A percentile compares a stretch with the other conserved stretches of the same genome.
Conservation (phyloP, 176 grass and related monocot species). For the Coix lacrymajobi region DNA sequence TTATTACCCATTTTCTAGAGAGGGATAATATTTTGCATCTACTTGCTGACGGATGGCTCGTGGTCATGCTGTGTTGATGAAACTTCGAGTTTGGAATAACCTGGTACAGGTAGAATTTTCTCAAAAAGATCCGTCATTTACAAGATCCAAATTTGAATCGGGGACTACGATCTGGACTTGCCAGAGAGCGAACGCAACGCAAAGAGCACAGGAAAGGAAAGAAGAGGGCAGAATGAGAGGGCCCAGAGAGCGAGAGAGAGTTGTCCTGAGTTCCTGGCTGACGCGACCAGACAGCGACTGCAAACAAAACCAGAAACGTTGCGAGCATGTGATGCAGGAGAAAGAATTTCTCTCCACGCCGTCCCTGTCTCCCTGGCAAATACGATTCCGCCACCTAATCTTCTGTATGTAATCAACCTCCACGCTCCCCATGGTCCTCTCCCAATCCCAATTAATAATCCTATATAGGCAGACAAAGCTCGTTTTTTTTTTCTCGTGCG, state of each 20-base stretch:
- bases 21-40: too few relatives aligned
- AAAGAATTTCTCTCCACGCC: background rate
- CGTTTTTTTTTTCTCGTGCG: background rate
- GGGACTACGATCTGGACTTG: background rate
- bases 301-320: background rate
- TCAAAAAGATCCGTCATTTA: too few relatives aligned
- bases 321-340: background rate
- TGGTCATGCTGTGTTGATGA: background rate
- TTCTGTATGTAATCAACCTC: background rate
- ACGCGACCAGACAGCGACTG: background rate
- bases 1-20: too few relatives aligned
- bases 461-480: background rate
- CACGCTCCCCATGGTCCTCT: background rate
- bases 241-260: background rate
- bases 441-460: background rate
- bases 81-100: background rate
- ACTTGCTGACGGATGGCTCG: background rate
- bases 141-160: background rate
- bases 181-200: background rate
- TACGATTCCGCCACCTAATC: conserved; percentile 18
- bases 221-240: background rate
- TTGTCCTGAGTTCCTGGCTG: too few relatives aligned
- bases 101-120: background rate
- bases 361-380: background rate
- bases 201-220: background rate